Conservation (phyloP, 768 basidiomycete genomes). For the Suillus bovinus region DNA sequence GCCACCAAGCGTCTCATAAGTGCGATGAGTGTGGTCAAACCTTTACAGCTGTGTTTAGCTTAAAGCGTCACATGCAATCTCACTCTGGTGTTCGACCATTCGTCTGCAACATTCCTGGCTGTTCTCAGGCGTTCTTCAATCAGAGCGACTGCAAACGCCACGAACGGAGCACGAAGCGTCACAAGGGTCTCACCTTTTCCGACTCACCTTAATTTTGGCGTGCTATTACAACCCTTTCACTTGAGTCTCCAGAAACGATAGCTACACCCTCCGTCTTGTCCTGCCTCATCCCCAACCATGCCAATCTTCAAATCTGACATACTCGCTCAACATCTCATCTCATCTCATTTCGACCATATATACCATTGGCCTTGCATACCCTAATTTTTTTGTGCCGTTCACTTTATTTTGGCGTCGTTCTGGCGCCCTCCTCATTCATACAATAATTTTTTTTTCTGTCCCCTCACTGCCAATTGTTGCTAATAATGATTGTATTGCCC, state of each 20-base stretch:
- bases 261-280: not conserved
- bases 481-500: not conserved
- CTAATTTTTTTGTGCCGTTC: conserved; percentile 6
- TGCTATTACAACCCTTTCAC: not conserved
- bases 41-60: conserved; percentile 33
- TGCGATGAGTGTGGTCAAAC: conserved; percentile 25
- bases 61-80: conserved; percentile 32
- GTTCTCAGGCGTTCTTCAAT: conserved; percentile 30
- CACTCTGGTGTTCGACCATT: conserved; percentile 30
- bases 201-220: not conserved
- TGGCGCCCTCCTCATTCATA: not conserved
- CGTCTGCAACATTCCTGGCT: conserved; percentile 26
- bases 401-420: not conserved
- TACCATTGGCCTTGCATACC: conserved; percentile 5
- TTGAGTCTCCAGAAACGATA: not conserved
- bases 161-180: conserved; percentile 35
- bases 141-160: conserved; percentile 36
- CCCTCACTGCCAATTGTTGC: not conserved
- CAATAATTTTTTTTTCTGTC: not conserved
- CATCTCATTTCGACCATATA: not conserved
- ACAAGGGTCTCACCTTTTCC: conserved; percentile 19
- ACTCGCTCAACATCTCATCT: not conserved
- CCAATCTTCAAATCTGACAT: not conserved
- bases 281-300: not conserved
- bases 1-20: conserved; percentile 23